Percentiles rank a stretch among this genome's conserved stretches.
Conservation (phyloP, 192 early-diverging fungal species). For the Polychytrium aggregatum region DNA sequence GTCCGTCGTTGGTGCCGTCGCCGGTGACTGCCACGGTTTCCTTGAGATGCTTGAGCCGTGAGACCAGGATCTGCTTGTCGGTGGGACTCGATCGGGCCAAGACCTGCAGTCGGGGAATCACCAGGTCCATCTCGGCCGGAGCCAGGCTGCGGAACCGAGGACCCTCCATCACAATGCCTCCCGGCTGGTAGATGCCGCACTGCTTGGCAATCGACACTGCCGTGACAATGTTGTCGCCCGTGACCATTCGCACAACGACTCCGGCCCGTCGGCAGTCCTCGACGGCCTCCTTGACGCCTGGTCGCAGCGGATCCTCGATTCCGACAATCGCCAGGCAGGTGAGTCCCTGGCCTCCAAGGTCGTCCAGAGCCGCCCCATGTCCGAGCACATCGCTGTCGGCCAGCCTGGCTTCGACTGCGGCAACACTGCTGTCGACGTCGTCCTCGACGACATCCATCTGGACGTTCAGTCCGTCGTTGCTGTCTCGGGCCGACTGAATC, state of each 20-base stretch:
- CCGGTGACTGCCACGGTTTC: slow-evolving; percentile 98
- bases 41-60: slow-evolving; percentile 72
- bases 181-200: slow-evolving; percentile 80
- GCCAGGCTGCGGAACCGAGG: slow-evolving; percentile 81
- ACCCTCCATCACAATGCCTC: slow-evolving; percentile 89
- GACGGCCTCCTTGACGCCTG: slow-evolving; percentile 89
- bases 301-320: slow-evolving; percentile 93
- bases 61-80: slow-evolving; percentile 83
- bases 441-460: slow-evolving; percentile 44
- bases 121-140: slow-evolving; percentile 58
- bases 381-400: too few relatives aligned
- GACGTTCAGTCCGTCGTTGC: too few relatives aligned
- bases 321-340: slow-evolving; percentile 83
- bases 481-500: too few relatives aligned
- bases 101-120: neutral
- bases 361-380: neutral
- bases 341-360: slow-evolving; percentile 37
- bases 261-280: slow-evolving; percentile 79
- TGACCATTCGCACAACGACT: slow-evolving; percentile 93
- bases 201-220: slow-evolving; percentile 64
- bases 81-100: neutral
- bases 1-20: slow-evolving; percentile 12
- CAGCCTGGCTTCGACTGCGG: neutral
- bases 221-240: slow-evolving; percentile 80
- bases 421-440: neutral